Conservation (phyloP, 768 basidiomycete species). For the Mycena maculata region DNA sequence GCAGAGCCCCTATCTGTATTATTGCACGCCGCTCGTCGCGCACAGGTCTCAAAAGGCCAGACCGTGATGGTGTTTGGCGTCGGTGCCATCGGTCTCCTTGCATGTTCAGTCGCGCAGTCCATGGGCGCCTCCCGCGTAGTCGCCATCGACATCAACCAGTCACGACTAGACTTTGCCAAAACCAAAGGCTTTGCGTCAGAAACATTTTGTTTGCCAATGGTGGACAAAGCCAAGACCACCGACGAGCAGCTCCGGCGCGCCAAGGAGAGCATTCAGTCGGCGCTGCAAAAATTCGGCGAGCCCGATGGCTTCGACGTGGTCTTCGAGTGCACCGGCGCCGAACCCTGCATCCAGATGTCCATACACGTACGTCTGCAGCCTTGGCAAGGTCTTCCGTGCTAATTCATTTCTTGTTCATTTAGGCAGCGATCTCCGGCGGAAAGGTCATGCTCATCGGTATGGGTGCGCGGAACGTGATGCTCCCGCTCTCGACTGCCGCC, state of each 20-base stretch:
- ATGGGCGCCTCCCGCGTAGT: constrained; percentile 78
- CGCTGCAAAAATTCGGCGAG: constrained; percentile 66
- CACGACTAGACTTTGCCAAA: constrained; percentile 83
- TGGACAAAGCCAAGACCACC: constrained; percentile 59
- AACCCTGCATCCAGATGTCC: constrained; percentile 91
- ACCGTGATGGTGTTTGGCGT: constrained; percentile 91
- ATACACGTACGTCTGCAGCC: constrained; percentile 74
- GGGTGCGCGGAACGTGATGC: constrained; percentile 84
- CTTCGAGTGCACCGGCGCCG: constrained; percentile 96
- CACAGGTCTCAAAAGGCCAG: constrained; percentile 61
- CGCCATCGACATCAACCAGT: constrained; percentile 87
- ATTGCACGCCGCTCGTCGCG: constrained; percentile 69
- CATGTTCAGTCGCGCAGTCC: constrained; percentile 81
- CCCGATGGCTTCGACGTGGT: constrained; percentile 91
- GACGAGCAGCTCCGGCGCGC: constrained; percentile 70
- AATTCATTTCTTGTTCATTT: constrained; percentile 30
- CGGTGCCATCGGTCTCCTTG: constrained; percentile 93
- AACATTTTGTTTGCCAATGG: constrained; percentile 70
- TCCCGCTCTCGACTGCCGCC: constrained; percentile 88
- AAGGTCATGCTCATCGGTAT: constrained; percentile 96
- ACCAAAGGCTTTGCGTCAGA: constrained; percentile 80
- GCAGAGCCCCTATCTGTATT: constrained; percentile 96
- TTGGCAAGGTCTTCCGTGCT: constrained; percentile 26
- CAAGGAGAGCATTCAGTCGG: constrained; percentile 64
- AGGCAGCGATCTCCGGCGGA: constrained; percentile 88